Conservation (phyloP, 495 filamentous ascomycete genomes). For the Lepidopterella palustris region DNA sequence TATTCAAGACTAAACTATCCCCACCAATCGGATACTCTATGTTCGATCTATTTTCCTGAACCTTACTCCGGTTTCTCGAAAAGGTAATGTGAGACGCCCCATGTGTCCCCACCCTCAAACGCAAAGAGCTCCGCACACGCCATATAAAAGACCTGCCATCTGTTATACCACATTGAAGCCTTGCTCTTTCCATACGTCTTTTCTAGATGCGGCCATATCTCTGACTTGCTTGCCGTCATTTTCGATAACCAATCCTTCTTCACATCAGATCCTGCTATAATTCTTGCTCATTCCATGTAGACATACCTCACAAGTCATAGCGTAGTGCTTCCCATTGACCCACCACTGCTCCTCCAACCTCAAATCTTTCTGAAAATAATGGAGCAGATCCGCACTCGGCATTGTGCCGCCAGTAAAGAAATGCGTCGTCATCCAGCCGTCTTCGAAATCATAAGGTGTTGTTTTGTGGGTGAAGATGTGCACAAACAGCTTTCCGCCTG, state of each 20-base stretch:
- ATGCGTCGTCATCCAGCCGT: constrained; percentile 64
- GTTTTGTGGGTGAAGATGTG: constrained; percentile 56
- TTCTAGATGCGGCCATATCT: constrained; percentile 52
- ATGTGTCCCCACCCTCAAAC: constrained; percentile 53
- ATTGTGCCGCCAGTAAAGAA: constrained; percentile 68
- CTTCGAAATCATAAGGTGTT: constrained; percentile 59
- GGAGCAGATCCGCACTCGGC: constrained; percentile 57
- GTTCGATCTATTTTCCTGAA: not conserved
- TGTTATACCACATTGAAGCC: constrained; percentile 52
- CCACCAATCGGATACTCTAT: no score
- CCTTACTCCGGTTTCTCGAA: constrained; percentile 46
- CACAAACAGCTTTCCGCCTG: constrained; percentile 57
- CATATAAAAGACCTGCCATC: constrained; percentile 66
- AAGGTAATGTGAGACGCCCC: constrained; percentile 57
- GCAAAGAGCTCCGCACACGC: constrained; percentile 61
- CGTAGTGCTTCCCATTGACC: constrained; percentile 58
- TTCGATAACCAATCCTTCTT: constrained; percentile 50
- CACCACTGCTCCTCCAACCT: constrained; percentile 56
- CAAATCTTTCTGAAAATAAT: constrained; percentile 59
- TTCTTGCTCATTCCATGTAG: not conserved
- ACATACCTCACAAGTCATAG: constrained; percentile 48
- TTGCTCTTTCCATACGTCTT: constrained; percentile 54
- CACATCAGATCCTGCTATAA: not conserved
- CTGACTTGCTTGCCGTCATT: constrained; percentile 46
- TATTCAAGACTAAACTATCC: no score